Base-by-base conservation (phyloP, 257 asterid genomes). In the Anisodus tanguticus region DNA sequence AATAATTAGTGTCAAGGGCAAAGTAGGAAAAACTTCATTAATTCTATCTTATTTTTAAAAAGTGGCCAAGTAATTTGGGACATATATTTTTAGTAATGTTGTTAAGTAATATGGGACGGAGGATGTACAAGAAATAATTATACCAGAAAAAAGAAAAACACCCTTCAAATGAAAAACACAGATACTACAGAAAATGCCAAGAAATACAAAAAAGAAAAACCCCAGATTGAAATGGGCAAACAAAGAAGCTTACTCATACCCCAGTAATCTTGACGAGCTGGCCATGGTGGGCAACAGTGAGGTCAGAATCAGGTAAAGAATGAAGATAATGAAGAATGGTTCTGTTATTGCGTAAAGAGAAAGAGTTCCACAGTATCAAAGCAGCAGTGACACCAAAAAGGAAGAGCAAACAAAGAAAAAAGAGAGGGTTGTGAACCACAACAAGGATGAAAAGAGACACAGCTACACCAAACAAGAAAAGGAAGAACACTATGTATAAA, bases 251-350 rank as follows among this genome's bases (percentile, higher is more conserved):
- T 9, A 66, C 3, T 19, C 76, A 82, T 84, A 90, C 92, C 91
- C 91, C 92, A 37, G 89, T 88, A 83, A 90, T 64, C 81, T 88
- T 90, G 81, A 90, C 85, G 58, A 88, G 91, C 79, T 87, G 91
- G 82, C 90, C 91, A 60, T 88, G 91, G 31, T 58, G 8, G 9
- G 89, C 89, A 17, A 58, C 58, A 63, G 64, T 64, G 85, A 90
- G 89, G 66, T 90, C 88, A 66, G 90, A 84, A 60, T 88, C 90
- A 10, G 91, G 90, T 35, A 87, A 76, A 58, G 87, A 87, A 47
- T 39, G 88, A 17, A 88, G 85, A 81, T 88, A 88, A 39, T 22
- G 82, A 4, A 82, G 81, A 81, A 87, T 64, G 81, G 87, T 85
- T 1, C 80, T 85, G 59, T 87, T 87, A n/a, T 85, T 54, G 12